Evolutionary conservation across 768 basidiomycete species (phyloP), one percentile per base, ranked within the genome.

Genomic region (Lactarius evosmus): DNA sequence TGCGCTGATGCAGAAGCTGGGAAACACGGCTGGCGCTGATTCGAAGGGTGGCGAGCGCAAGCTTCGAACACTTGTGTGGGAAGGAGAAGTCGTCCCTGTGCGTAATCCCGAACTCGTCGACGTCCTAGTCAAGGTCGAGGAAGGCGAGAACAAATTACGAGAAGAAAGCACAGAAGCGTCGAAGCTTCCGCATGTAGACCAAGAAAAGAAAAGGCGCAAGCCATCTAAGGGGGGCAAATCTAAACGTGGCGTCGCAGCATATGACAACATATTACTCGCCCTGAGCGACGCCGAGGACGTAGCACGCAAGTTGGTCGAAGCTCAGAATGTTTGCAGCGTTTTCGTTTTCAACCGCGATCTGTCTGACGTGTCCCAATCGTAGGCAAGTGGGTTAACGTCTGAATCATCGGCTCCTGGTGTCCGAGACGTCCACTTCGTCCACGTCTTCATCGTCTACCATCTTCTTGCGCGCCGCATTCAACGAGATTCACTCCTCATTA

Each of bases 71-170:
- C 75, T 94, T 38, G 67, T 78, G 2, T 97, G 94, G 92, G 93
- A 94, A 66, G 93, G 85, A 6, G 82, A 88, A 69, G 83, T 84
- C 0, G 85, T 98, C 7, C 92, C 94, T 19, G 82, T 97, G 51
- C 83, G 95, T 59, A 94, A 89, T 70, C 93, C 93, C 0, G 95
- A 98, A 74, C 78, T 98, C 62, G 95, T 97, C 53, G 91, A 89
- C 70, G 90, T 91, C 33, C 77, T 97, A 60, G 75, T 93, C 66
- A 89, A 84, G 68, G 88, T 96, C 4, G 92, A 95, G 70, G 84
- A 87, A 19, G 91, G 89, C 1, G 83, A 94, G 70, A 77, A 74
- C 9, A 83, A 79, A 64, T 76, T 97, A 51, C 75, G 76, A 32
- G 76, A 76, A 30, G 72, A 74, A 61, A 74, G 70, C 33, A 70